phyloP scores from a whole-genome alignment of 2,329 filamentous ascomycete genomes.

The Trichophyton verrucosum region DNA sequence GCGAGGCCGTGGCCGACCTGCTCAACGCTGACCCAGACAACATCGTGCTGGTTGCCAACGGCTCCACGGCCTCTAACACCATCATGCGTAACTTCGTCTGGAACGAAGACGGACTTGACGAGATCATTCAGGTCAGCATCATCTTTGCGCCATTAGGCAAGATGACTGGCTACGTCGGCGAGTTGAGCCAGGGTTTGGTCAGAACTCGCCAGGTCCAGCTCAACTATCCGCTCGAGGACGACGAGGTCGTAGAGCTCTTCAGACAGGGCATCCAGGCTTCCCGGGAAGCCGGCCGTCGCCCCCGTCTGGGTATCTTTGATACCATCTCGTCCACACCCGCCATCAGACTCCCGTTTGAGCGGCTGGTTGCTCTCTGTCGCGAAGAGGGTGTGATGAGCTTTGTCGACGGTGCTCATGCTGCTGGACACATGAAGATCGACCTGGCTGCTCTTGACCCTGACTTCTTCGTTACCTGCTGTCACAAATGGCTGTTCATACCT shows the following conservation, averaged over 20 bases:
- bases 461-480: constrained; percentile 76
- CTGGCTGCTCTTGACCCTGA: constrained; percentile 57
- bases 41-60: constrained; percentile 69
- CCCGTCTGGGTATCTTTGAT: constrained; percentile 66
- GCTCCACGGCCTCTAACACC: constrained; percentile 57
- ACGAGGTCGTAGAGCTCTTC: constrained; percentile 52
- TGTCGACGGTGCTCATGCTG: constrained; percentile 72
- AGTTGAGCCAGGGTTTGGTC: constrained; percentile 42
- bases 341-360: constrained; percentile 65
- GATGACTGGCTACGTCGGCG: constrained; percentile 56
- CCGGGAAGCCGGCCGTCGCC: constrained; percentile 46
- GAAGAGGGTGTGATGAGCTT: constrained; percentile 57
- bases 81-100: constrained; percentile 63
- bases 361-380: constrained; percentile 50
- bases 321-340: constrained; percentile 68
- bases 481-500: constrained; percentile 81
- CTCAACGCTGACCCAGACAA: constrained; percentile 54
- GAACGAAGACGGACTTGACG: constrained; percentile 48
- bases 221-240: constrained; percentile 59
- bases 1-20: constrained; percentile 51
- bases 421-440: constrained; percentile 67
- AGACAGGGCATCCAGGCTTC: constrained; percentile 44
- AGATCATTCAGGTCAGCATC: constrained; percentile 62
- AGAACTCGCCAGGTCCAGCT: constrained; percentile 45
- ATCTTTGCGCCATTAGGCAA: constrained; percentile 69